Evolutionary conservation across 164 flowering plant genomes (phyloP).

Genomic region (Aristolochia californica): DNA sequence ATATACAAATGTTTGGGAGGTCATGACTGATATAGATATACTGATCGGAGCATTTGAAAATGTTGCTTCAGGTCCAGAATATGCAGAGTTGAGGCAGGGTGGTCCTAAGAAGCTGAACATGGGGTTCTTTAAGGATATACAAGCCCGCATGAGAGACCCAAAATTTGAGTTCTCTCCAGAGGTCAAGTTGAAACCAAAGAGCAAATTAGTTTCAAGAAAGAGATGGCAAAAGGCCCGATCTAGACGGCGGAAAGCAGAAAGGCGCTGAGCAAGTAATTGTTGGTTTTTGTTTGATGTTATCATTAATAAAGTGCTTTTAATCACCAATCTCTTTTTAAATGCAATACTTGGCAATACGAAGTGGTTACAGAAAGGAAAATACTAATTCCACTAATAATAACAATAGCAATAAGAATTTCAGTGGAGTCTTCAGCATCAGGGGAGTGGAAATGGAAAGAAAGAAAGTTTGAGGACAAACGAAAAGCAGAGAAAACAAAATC

Average conservation of each 20-base stretch:
- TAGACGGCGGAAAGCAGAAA: slow-evolving; percentile 64
- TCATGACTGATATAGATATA: slow-evolving; percentile 82
- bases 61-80: slow-evolving; percentile 91
- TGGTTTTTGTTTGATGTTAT: neutral
- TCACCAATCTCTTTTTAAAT: too few relatives aligned
- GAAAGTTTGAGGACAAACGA: too few relatives aligned
- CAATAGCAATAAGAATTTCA: too few relatives aligned
- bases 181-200: slow-evolving; percentile 85
- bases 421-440: too few relatives aligned
- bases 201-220: slow-evolving; percentile 70
- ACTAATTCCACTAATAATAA: too few relatives aligned
- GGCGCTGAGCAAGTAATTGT: slow-evolving; percentile 22
- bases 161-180: slow-evolving; percentile 77
- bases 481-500: too few relatives aligned
- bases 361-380: too few relatives aligned
- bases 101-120: slow-evolving; percentile 84
- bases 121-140: slow-evolving; percentile 88
- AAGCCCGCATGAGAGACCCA: slow-evolving; percentile 95
- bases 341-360: too few relatives aligned
- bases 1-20: slow-evolving; percentile 91
- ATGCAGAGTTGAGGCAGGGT: slow-evolving; percentile 76
- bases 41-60: slow-evolving; percentile 93
- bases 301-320: too few relatives aligned
- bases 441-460: too few relatives aligned
- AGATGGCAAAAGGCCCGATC: slow-evolving; percentile 84